A percentile compares a stretch with the other conserved stretches of the same genome.
Conservation (phyloP, 345 rosid species). For the Pseudoturritis turrita region DNA sequence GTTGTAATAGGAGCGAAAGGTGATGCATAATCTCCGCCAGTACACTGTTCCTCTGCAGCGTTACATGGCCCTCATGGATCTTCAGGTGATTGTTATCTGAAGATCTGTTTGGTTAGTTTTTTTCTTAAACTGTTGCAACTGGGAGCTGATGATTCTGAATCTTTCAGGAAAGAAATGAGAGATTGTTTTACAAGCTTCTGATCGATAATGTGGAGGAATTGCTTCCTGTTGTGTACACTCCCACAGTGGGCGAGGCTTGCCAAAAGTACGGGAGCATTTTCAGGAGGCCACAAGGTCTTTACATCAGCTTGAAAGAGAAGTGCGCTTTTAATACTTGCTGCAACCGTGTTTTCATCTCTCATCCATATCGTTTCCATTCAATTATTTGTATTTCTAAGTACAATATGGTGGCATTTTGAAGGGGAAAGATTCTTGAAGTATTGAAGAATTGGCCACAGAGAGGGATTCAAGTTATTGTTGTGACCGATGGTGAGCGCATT, state of each 20-base stretch:
- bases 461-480: slow-evolving; percentile 91
- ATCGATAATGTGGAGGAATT: slow-evolving; percentile 89
- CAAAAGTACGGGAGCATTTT: slow-evolving; percentile 94
- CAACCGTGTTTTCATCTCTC: not conserved
- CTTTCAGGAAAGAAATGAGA: slow-evolving; percentile 86
- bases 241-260: slow-evolving; percentile 97
- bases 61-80: slow-evolving; percentile 94
- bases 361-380: not conserved
- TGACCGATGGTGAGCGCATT: slow-evolving; percentile 95
- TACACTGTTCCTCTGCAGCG: slow-evolving; percentile 83
- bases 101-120: not conserved
- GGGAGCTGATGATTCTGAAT: not conserved
- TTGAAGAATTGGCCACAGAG: slow-evolving; percentile 95
- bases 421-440: slow-evolving; percentile 91
- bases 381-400: not conserved
- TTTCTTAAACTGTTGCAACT: not conserved
- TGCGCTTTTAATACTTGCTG: slow-evolving; percentile 12
- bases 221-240: slow-evolving; percentile 92
- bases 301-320: slow-evolving; percentile 95
- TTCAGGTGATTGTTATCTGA: slow-evolving; percentile 48
- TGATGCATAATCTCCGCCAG: slow-evolving; percentile 79
- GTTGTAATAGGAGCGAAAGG: slow-evolving; percentile 41
- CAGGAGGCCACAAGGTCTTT: slow-evolving; percentile 92
- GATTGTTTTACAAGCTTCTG: slow-evolving; percentile 87
- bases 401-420: slow-evolving; percentile 13